These are phyloP conservation scores for Coemansia guatemalensis DNA, from an alignment of 192 early-diverging fungal genomes.

Conservation along the genomic window DNA sequence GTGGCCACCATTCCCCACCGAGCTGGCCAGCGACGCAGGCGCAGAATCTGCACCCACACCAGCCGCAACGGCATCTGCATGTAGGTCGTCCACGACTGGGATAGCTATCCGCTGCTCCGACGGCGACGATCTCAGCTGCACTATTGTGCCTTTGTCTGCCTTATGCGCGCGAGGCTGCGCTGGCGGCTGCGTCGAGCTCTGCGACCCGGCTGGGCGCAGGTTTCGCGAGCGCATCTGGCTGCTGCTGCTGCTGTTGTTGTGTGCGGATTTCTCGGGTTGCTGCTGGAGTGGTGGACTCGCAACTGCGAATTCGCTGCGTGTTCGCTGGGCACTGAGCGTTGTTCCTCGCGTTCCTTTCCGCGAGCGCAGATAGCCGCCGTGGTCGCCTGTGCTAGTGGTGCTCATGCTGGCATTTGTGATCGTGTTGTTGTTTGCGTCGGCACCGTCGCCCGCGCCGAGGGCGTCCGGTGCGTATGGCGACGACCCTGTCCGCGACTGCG, in stretches of 20 bases:
- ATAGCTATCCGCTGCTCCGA: constrained; percentile 33
- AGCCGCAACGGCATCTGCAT: constrained; percentile 25
- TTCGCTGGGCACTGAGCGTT: constrained; percentile 51
- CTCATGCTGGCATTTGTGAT: constrained; percentile 16
- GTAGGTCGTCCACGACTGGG: constrained; percentile 36
- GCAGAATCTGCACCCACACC: constrained; percentile 7
- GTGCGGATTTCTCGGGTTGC: not conserved
- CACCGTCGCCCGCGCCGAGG: not conserved
- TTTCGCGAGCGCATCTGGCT: not conserved
- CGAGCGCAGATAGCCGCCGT: constrained; percentile 50
- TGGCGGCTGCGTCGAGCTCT: constrained; percentile 11
- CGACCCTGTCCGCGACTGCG: constrained; percentile 18
- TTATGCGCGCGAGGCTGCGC: constrained; percentile 40
- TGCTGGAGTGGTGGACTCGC: constrained; percentile 29
- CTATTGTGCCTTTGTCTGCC: constrained; percentile 54
- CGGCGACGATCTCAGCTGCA: constrained; percentile 51
- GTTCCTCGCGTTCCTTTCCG: constrained; percentile 35
- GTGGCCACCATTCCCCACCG: not conserved
- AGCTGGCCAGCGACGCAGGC: constrained; percentile 12
- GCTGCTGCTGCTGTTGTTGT: not conserved
- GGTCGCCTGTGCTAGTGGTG: constrained; percentile 33
- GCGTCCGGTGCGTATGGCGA: constrained; percentile 1
- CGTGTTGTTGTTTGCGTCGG: constrained; percentile 20
- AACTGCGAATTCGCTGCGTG: constrained; percentile 47
- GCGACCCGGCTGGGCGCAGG: constrained; percentile 9